A percentile compares a stretch with the other conserved stretches of the same genome.
Conservation (phyloP, 305 asterid genomes). For the Fraxinus albicans region DNA sequence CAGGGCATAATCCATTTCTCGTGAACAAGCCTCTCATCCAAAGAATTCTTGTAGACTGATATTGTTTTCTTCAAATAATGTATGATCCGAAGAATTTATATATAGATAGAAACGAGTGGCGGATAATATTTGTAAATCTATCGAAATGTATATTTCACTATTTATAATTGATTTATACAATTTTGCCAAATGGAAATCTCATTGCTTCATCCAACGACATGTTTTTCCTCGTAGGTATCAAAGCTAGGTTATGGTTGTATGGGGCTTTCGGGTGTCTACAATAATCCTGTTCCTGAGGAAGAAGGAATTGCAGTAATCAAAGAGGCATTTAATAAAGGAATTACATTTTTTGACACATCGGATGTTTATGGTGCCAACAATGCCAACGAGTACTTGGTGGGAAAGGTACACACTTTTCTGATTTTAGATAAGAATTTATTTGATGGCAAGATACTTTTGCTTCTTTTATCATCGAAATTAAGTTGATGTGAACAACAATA, state of each 20-base stretch:
- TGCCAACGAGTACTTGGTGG: slow-evolving; percentile 44
- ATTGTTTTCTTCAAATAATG: no score
- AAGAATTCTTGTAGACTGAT: no score
- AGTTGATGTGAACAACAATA: neutral
- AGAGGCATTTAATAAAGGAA: slow-evolving; percentile 44
- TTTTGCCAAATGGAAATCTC: neutral
- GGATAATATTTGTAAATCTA: neutral
- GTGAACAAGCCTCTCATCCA: neutral
- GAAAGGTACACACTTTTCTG: slow-evolving; percentile 32
- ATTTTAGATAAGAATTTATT: neutral
- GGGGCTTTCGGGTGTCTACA: slow-evolving; percentile 40
- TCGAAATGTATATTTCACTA: no score
- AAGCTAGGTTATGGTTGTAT: slow-evolving; percentile 52
- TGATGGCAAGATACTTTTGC: neutral
- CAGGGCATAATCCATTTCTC: no score
- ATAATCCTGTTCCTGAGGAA: slow-evolving; percentile 36
- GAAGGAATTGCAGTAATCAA: slow-evolving; percentile 43
- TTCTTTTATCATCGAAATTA: neutral
- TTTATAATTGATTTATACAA: no score
- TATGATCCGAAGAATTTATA: no score
- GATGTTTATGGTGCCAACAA: slow-evolving; percentile 39
- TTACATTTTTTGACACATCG: slow-evolving; percentile 44
- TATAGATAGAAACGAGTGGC: no score
- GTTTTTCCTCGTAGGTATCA: slow-evolving; percentile 31
- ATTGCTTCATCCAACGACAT: neutral